Conservation (phyloP, 2,329 filamentous ascomycete species). For the Hypoxylon sp. region DNA sequence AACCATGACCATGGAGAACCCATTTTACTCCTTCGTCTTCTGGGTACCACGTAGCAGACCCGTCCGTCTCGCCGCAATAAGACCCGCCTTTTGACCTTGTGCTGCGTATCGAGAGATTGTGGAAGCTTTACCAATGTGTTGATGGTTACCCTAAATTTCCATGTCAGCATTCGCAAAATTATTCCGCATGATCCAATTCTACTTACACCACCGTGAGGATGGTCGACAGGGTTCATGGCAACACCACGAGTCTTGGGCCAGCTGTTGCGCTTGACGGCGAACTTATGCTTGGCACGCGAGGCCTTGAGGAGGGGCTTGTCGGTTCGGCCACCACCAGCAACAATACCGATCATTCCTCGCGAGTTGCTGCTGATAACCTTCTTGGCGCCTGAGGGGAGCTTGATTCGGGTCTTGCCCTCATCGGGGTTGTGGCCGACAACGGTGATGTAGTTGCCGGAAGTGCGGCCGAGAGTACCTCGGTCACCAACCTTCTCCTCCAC, state of each 20-base stretch:
- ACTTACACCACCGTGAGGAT: constrained; percentile 93
- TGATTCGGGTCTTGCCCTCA: constrained; percentile 99
- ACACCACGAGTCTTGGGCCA: constrained; percentile 99
- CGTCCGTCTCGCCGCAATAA: constrained; percentile 99
- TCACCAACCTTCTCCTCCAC: constrained; percentile 99
- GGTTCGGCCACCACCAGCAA: constrained; percentile 98
- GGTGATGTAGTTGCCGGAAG: constrained; percentile 99
- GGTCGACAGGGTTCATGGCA: constrained; percentile 99
- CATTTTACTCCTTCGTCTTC: constrained; percentile 96
- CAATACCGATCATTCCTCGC: constrained; percentile 99
- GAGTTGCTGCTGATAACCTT: constrained; percentile 95
- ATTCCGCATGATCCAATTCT: constrained; percentile 27
- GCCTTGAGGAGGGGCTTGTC: constrained; percentile 99
- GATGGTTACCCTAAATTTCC: constrained; percentile 88
- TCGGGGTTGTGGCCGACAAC: constrained; percentile 98
- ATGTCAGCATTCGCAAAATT: constrained; percentile 60
- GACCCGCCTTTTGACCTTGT: constrained; percentile 99
- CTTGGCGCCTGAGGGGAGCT: constrained; percentile 99
- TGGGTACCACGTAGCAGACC: constrained; percentile 99
- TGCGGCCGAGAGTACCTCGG: constrained; percentile 95
- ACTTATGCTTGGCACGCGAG: constrained; percentile 99
- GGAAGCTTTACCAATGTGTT: constrained; percentile 99
- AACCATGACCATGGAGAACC: constrained; percentile 57
- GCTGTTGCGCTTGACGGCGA: constrained; percentile 99
- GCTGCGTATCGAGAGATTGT: constrained; percentile 98